Conservation (phyloP, 768 basidiomycete genomes). For the Lactarius pseudohatsudake region DNA sequence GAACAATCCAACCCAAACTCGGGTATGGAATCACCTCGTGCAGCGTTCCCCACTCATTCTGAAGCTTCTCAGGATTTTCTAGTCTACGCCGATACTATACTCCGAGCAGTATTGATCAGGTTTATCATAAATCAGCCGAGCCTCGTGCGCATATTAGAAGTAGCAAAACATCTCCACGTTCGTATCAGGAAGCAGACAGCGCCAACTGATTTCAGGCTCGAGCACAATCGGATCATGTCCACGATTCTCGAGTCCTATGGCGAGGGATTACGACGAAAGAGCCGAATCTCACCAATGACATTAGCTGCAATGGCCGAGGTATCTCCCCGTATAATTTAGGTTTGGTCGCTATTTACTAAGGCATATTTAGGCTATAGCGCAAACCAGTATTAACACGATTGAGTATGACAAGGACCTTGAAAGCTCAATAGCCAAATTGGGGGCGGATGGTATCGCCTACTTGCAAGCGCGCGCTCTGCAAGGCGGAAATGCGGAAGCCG, state of each 20-base stretch:
- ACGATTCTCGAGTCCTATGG: conserved; percentile 46
- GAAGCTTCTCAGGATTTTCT: conserved; percentile 52
- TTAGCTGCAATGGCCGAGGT: conserved; percentile 58
- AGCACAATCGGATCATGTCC: conserved; percentile 22
- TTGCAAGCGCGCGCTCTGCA: conserved; percentile 32
- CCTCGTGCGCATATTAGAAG: conserved; percentile 49
- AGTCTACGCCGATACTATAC: conserved; percentile 54
- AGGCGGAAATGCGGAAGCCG: conserved; percentile 46
- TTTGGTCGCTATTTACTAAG: not conserved
- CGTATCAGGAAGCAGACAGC: conserved; percentile 22
- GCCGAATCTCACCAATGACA: conserved; percentile 49
- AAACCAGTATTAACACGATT: conserved; percentile 31
- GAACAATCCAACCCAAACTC: conserved; percentile 56
- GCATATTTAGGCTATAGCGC: conserved; percentile 35
- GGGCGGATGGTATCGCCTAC: conserved; percentile 27
- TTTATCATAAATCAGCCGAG: conserved; percentile 45
- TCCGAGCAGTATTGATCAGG: conserved; percentile 54
- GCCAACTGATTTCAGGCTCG: conserved; percentile 11
- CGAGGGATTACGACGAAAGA: conserved; percentile 55
- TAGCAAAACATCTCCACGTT: conserved; percentile 45
- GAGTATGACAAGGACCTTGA: conserved; percentile 24
- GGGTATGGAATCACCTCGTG: conserved; percentile 39
- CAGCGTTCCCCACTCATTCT: conserved; percentile 4
- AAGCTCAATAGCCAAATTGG: conserved; percentile 12
- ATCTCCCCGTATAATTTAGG: conserved; percentile 6